These are phyloP conservation scores for Xylariaceae sp. DNA, from an alignment of 2,329 filamentous ascomycete species.

Conservation along the genomic window DNA sequence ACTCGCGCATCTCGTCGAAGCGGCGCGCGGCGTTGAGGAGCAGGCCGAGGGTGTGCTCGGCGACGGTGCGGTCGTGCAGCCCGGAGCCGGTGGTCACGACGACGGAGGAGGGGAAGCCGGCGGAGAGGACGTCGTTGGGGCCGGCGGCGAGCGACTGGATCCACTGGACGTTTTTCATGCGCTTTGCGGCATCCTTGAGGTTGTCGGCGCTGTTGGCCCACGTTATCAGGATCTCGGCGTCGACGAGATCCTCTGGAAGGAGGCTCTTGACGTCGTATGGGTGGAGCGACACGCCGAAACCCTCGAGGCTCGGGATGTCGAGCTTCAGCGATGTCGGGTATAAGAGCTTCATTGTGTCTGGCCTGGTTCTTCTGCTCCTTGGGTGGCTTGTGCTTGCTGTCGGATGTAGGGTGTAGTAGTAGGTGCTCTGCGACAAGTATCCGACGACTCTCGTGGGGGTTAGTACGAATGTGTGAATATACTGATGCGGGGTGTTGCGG, in stretches of 20 bases:
- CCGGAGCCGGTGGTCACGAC: conserved; percentile 61
- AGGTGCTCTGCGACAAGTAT: too few relatives aligned
- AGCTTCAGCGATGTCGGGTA: conserved; percentile 61
- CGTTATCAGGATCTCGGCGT: conserved; percentile 58
- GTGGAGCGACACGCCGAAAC: conserved; percentile 54
- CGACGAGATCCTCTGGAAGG: conserved; percentile 53
- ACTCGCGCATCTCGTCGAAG: conserved; percentile 61
- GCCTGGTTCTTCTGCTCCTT: too few relatives aligned
- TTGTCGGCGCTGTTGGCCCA: conserved; percentile 57
- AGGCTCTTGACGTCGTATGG: conserved; percentile 54
- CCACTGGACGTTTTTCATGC: conserved; percentile 56
- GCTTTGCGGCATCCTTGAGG: conserved; percentile 52
- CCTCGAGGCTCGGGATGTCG: conserved; percentile 50
- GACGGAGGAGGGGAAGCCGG: conserved; percentile 47
- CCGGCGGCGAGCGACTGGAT: conserved; percentile 64
- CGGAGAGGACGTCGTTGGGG: conserved; percentile 59
- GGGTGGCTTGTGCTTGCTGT: too few relatives aligned
- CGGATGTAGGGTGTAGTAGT: too few relatives aligned
- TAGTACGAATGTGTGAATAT: too few relatives aligned
- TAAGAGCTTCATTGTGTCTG: conserved; percentile 54
- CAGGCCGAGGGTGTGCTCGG: conserved; percentile 59
- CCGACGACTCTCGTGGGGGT: too few relatives aligned
- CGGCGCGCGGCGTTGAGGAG: conserved; percentile 51
- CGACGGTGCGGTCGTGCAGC: conserved; percentile 60
- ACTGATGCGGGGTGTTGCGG: too few relatives aligned